Base-by-base conservation (phyloP, 1,284 basidiomycete species). In the Trichosporon inkin region DNA sequence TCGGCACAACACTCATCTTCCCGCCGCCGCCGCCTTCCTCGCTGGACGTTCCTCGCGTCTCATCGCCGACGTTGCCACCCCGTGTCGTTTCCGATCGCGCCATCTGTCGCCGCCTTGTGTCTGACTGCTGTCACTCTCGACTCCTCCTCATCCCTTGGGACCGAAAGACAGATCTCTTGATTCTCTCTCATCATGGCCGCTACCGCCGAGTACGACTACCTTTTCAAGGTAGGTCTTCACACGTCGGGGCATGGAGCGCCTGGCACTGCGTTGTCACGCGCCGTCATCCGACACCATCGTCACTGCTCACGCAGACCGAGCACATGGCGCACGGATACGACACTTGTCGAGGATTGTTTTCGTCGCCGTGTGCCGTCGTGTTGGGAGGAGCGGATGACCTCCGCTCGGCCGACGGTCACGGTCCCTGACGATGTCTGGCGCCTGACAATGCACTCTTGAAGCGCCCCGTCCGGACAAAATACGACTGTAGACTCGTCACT, bases 141-240 rank as follows among this genome's bases (percentile, higher is more conserved):
- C 28, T 49, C 13, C 19, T 24, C 22, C 14, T 47, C 44, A 24
- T 10, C n/a, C 16, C 38, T 49, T 14, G 44, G 16, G 44, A 49
- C 44, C n/a, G 22, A 49, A 22, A 22, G n/a, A 49, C 44, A 49
- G 44, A 49, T 14, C 22, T 22, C 14, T 49, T 38, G 13, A n/a
- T n/a, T 16, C 44, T n/a, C 49, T 20, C 44, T 56, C 58, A 66
- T 28, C 57, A 71, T 71, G 69, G 60, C 69, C 44, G 68, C 69
- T 77, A 89, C 90, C 74, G 88, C 88, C 80, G 92, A 92, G 81
- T 95, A 95, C 86, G 92, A 96, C 82, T 94, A 91, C 75, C 90
- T 96, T 77, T 96, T 96, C 86, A 95, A 95, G 71, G 76, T 77
- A 60, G 52, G 75, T 53, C 16, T 49, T 16, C 7, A 14, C 24